Conservation (phyloP, 2,329 filamentous ascomycete genomes). For the Cladosporium cucumerinum region DNA sequence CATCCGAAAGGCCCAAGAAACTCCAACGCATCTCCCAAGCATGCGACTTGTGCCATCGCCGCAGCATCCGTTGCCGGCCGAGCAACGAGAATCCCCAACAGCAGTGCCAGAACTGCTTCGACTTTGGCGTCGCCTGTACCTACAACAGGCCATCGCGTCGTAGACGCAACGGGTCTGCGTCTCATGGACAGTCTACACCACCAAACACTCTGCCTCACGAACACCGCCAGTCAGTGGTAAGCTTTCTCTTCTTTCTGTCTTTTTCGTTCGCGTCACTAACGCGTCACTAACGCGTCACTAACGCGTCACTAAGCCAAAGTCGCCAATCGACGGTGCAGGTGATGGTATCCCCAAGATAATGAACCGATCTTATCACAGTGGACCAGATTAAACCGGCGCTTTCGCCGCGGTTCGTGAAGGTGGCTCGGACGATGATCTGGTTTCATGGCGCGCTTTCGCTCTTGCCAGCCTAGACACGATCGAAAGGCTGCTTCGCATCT, state of each 20-base stretch:
- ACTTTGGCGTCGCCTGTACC: slow-evolving; percentile 50
- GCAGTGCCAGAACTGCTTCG: slow-evolving; percentile 50
- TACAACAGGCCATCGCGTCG: slow-evolving; percentile 46
- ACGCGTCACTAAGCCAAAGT: slow-evolving; percentile 9
- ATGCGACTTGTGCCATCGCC: slow-evolving; percentile 50
- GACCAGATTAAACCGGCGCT: slow-evolving; percentile 23
- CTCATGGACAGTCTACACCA: slow-evolving; percentile 19
- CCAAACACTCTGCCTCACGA: slow-evolving; percentile 27
- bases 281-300: neutral
- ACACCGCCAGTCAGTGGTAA: slow-evolving; percentile 16
- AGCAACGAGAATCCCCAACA: slow-evolving; percentile 34
- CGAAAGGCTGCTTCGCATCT: slow-evolving; percentile 44
- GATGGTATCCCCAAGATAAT: neutral
- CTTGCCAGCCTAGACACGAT: slow-evolving; percentile 41
- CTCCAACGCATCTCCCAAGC: slow-evolving; percentile 37
- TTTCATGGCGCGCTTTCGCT: slow-evolving; percentile 43
- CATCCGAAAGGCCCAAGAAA: slow-evolving; percentile 33
- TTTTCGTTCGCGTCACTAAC: neutral
- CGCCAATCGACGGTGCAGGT: neutral
- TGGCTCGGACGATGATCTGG: slow-evolving; percentile 24
- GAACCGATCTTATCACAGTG: neutral
- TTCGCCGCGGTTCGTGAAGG: slow-evolving; percentile 27
- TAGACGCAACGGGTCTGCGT: slow-evolving; percentile 24
- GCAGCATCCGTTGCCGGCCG: slow-evolving; percentile 46
- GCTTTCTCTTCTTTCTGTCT: neutral